Conservation (phyloP, 495 filamentous ascomycete species). For the Choiromyces venosus region DNA sequence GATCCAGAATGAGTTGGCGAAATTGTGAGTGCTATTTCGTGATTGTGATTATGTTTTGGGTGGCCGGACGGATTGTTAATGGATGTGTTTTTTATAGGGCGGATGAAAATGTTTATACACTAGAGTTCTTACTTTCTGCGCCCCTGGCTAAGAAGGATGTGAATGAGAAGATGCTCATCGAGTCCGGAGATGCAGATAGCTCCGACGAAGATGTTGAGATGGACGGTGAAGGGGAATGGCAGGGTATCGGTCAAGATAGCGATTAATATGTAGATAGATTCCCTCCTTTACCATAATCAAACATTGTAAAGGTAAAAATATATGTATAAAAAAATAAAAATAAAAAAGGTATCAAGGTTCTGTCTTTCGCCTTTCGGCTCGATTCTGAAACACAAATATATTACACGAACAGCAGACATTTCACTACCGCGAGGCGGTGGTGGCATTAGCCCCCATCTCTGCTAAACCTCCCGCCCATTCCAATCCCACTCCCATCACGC, state of each 20-base stretch:
- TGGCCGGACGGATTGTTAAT: neutral
- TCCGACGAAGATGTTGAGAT: slow-evolving; percentile 27
- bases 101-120: slow-evolving; percentile 77
- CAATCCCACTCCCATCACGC: slow-evolving; percentile 64
- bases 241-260: slow-evolving; percentile 13
- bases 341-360: neutral
- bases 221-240: slow-evolving; percentile 32
- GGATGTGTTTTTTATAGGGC: slow-evolving; percentile 57
- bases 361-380: neutral
- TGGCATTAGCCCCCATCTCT: slow-evolving; percentile 24
- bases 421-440: neutral
- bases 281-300: neutral
- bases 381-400: slow-evolving; percentile 8
- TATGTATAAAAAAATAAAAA: neutral
- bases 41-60: neutral
- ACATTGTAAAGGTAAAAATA: neutral
- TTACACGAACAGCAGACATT: slow-evolving; percentile 4
- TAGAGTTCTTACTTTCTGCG: slow-evolving; percentile 63
- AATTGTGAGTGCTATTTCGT: slow-evolving; percentile 28
- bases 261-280: slow-evolving; percentile 11
- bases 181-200: slow-evolving; percentile 7
- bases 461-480: slow-evolving; percentile 70
- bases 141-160: slow-evolving; percentile 8
- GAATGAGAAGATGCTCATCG: slow-evolving; percentile 1
- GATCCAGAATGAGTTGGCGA: slow-evolving; percentile 59